Evolutionary conservation across 495 filamentous ascomycete genomes (phyloP).

Genomic region (Arthonia radiata): DNA sequence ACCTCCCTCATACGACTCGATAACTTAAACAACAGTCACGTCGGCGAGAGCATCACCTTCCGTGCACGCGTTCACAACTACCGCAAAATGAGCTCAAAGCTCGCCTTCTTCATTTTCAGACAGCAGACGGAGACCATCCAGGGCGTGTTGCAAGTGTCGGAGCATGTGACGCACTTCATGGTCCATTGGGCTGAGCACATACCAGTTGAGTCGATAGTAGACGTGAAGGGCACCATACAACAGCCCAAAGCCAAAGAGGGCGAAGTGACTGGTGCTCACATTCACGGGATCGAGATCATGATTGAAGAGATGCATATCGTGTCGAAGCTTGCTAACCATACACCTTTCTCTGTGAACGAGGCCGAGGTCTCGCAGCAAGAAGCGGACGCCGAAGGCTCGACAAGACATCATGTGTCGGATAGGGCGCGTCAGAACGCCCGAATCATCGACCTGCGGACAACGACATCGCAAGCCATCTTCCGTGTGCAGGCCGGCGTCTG

Average conservation of each 20-base stretch:
- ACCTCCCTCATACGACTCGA: slow-evolving; percentile 7
- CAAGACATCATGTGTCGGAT: slow-evolving; percentile 34
- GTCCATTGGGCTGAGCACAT: slow-evolving; percentile 46
- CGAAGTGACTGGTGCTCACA: slow-evolving; percentile 20
- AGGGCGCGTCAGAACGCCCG: slow-evolving; percentile 70
- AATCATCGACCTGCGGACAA: slow-evolving; percentile 70
- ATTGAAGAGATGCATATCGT: slow-evolving; percentile 28
- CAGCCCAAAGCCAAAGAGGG: slow-evolving; percentile 25
- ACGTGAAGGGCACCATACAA: slow-evolving; percentile 28
- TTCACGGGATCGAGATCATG: slow-evolving; percentile 27
- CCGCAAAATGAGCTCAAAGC: slow-evolving; percentile 68
- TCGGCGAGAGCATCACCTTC: slow-evolving; percentile 54
- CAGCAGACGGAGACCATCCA: slow-evolving; percentile 65
- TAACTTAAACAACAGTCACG: slow-evolving; percentile 13
- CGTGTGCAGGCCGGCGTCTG: slow-evolving; percentile 62
- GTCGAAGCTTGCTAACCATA: slow-evolving; percentile 26
- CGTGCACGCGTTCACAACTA: slow-evolving; percentile 72
- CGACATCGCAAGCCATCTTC: slow-evolving; percentile 68
- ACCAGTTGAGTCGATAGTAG: slow-evolving; percentile 38
- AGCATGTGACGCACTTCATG: slow-evolving; percentile 29
- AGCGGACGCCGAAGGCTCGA: slow-evolving; percentile 9
- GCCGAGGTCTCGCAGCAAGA: slow-evolving; percentile 24
- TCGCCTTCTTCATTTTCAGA: slow-evolving; percentile 74
- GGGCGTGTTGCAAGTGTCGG: slow-evolving; percentile 41
- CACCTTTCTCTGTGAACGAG: slow-evolving; percentile 40